phyloP scores from a whole-genome alignment of 2,329 filamentous ascomycete species.

The Nectriaceae sp. region DNA sequence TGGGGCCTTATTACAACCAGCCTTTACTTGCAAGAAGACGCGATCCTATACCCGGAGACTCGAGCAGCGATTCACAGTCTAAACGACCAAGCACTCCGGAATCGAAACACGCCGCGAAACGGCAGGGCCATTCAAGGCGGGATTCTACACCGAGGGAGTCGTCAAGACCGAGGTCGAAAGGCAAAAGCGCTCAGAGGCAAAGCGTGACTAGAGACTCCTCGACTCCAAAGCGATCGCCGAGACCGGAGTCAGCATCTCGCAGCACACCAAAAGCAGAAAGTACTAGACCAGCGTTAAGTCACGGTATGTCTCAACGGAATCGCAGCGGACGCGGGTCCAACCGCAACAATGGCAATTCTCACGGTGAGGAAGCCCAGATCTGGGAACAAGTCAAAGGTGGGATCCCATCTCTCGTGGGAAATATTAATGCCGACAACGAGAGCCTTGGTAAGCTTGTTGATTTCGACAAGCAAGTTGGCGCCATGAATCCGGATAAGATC shows the following conservation, averaged over 20 bases:
- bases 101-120: constrained; percentile 24
- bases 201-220: constrained; percentile 19
- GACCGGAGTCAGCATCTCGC: constrained; percentile 18
- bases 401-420: constrained; percentile 40
- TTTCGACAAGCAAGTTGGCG: constrained; percentile 43
- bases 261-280: constrained; percentile 24
- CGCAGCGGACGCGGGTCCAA: constrained; percentile 47
- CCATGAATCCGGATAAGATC: constrained; percentile 40
- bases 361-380: constrained; percentile 46
- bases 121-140: constrained; percentile 27
- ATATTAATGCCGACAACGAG: constrained; percentile 45
- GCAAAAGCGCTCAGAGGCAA: constrained; percentile 19
- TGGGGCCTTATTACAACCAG: constrained; percentile 35
- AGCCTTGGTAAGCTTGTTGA: constrained; percentile 41
- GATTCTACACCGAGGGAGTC: constrained; percentile 28
- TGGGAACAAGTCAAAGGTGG: constrained; percentile 45
- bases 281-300: constrained; percentile 17
- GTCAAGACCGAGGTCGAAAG: constrained; percentile 19
- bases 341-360: constrained; percentile 44
- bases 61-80: constrained; percentile 6
- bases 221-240: constrained; percentile 26
- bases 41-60: constrained; percentile 16
- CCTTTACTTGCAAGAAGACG: constrained; percentile 26
- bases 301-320: constrained; percentile 46
- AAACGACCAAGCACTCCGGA: constrained; percentile 26